These are phyloP conservation scores for Nigrospora sphaerica DNA, from an alignment of 2,329 filamentous ascomycete genomes.

Conservation along the genomic window DNA sequence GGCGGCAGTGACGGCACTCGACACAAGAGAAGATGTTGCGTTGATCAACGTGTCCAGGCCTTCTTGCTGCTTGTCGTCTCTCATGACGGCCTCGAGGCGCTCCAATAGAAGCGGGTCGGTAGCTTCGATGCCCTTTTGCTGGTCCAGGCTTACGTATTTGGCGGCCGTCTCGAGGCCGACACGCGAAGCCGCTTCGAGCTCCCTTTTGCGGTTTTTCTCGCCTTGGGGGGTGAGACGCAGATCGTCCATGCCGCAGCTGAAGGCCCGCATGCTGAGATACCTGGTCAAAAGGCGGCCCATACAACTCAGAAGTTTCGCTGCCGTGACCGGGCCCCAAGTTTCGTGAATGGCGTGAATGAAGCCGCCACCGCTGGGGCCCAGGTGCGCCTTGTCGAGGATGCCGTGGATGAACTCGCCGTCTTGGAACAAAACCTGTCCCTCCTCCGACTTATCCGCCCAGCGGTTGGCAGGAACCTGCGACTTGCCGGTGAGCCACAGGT, in stretches of 20 bases:
- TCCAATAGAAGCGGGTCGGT: constrained; percentile 65
- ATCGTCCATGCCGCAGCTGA: constrained; percentile 97
- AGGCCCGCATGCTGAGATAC: constrained; percentile 86
- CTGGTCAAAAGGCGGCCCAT: constrained; percentile 85
- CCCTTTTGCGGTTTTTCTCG: constrained; percentile 62
- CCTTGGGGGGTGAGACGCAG: constrained; percentile 76
- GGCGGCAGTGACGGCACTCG: constrained; percentile 66
- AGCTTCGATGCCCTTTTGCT: constrained; percentile 44
- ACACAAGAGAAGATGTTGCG: constrained; percentile 59
- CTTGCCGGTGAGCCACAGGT: constrained; percentile 72
- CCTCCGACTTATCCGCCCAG: constrained; percentile 73
- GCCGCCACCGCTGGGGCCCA: constrained; percentile 80
- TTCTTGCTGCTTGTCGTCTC: constrained; percentile 85
- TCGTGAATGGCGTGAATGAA: constrained; percentile 91
- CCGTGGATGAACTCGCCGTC: constrained; percentile 84
- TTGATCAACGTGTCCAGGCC: constrained; percentile 88
- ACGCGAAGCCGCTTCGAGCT: constrained; percentile 57
- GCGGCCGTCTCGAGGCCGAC: constrained; percentile 76
- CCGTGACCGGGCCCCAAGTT: constrained; percentile 79
- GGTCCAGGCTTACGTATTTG: constrained; percentile 78
- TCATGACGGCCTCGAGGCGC: constrained; percentile 80
- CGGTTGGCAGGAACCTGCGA: constrained; percentile 70
- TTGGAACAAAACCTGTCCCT: constrained; percentile 73
- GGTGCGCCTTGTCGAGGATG: constrained; percentile 92
- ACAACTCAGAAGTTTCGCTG: constrained; percentile 82